A percentile compares a stretch with the other conserved stretches of the same genome.
Conservation (phyloP, 768 basidiomycete species). For the Cyclocybe aegerita region DNA sequence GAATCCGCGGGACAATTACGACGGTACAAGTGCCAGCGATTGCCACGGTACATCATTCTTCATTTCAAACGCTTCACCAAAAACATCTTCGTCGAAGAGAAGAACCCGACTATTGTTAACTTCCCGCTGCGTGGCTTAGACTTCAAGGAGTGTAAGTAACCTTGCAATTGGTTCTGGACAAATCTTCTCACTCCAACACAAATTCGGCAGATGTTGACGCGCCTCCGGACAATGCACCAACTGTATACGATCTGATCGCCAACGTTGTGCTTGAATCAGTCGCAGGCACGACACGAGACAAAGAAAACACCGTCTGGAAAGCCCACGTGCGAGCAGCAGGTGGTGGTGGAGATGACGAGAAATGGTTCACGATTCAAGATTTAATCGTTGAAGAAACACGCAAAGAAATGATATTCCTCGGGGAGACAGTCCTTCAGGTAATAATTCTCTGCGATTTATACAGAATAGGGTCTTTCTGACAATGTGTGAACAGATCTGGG, state of each 20-base stretch:
- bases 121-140: slow-evolving; percentile 94
- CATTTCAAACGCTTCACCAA: slow-evolving; percentile 97
- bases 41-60: slow-evolving; percentile 91
- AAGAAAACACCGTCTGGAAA: slow-evolving; percentile 92
- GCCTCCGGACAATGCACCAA: slow-evolving; percentile 54
- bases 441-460: slow-evolving; percentile 6
- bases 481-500: slow-evolving; percentile 53
- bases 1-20: slow-evolving; percentile 85
- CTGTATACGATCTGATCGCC: slow-evolving; percentile 90
- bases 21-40: slow-evolving; percentile 83
- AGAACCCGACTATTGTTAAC: slow-evolving; percentile 98
- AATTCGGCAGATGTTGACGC: slow-evolving; percentile 71
- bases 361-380: slow-evolving; percentile 97
- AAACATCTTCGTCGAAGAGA: slow-evolving; percentile 96
- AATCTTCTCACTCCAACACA: slow-evolving; percentile 20
- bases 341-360: slow-evolving; percentile 80
- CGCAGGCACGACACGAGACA: slow-evolving; percentile 92
- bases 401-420: slow-evolving; percentile 97
- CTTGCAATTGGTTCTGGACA: slow-evolving; percentile 21
- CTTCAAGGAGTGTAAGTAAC: slow-evolving; percentile 80
- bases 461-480: slow-evolving; percentile 11
- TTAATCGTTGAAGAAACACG: slow-evolving; percentile 95
- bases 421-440: slow-evolving; percentile 96
- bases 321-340: slow-evolving; percentile 77
- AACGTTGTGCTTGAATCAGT: slow-evolving; percentile 96